phyloP scores from a whole-genome alignment of 164 flowering plant genomes.

The Piper betle region DNA sequence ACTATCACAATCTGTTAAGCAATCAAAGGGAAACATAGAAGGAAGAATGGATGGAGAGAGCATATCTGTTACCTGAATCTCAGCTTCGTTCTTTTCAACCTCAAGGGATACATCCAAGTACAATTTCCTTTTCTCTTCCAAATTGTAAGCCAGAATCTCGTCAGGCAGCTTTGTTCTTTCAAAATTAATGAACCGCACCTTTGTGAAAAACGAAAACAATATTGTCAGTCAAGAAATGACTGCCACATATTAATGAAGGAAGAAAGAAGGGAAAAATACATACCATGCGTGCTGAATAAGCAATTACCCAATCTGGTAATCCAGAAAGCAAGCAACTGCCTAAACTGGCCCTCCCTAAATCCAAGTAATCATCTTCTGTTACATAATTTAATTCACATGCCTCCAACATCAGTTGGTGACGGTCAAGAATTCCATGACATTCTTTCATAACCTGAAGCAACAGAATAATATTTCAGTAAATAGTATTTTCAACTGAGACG shows the following conservation, averaged over 20 bases:
- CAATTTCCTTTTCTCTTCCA: conserved; percentile 88
- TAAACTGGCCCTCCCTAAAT: conserved; percentile 78
- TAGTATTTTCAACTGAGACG: too few relatives aligned
- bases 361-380: conserved; percentile 82
- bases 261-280: neutral
- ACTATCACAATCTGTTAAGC: too few relatives aligned
- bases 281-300: conserved; percentile 94
- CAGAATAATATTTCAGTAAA: neutral
- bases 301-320: conserved; percentile 91
- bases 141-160: conserved; percentile 71
- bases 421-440: conserved; percentile 77
- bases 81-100: conserved; percentile 88
- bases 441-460: conserved; percentile 67
- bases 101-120: conserved; percentile 63
- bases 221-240: neutral
- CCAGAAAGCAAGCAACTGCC: conserved; percentile 94
- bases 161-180: conserved; percentile 91
- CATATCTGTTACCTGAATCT: conserved; percentile 56
- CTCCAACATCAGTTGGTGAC: conserved; percentile 75
- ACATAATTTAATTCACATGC: conserved; percentile 74
- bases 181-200: conserved; percentile 92
- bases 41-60: neutral
- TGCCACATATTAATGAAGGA: too few relatives aligned
- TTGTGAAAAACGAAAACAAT: conserved; percentile 7
- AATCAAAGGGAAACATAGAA: too few relatives aligned